These are phyloP conservation scores for Mortierella sp. DNA, from an alignment of 371 early-diverging fungal genomes.

Conservation along the genomic window DNA sequence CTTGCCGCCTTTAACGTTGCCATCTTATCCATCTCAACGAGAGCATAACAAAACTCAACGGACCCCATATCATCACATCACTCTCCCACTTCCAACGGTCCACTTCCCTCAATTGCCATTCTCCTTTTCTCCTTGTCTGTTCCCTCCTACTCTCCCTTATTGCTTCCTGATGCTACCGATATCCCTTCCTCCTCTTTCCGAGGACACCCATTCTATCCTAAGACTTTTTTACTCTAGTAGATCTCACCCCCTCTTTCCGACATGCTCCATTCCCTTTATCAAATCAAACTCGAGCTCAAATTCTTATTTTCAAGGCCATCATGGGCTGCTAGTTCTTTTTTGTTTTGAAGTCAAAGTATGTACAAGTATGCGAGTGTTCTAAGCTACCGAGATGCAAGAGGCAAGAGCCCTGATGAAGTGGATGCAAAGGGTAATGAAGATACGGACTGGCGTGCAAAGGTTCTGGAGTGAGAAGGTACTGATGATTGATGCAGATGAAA, in stretches of 20 bases:
- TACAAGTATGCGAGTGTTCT: background rate
- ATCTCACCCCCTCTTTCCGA: background rate
- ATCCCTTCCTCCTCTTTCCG: background rate
- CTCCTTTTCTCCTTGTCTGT: background rate
- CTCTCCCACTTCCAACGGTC: background rate
- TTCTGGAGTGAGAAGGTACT: background rate
- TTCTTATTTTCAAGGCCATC: too few relatives aligned
- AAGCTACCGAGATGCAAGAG: background rate
- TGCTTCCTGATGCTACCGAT: background rate
- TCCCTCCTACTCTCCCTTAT: background rate
- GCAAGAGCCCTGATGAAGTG: too few relatives aligned
- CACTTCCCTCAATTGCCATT: background rate
- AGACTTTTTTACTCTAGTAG: background rate
- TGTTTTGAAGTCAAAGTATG: background rate
- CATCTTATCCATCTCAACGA: conserved; percentile 8
- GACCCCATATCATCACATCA: background rate
- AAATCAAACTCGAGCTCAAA: background rate
- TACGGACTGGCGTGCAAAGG: background rate
- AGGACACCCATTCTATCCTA: background rate
- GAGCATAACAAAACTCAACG: background rate
- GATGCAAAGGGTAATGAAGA: background rate
- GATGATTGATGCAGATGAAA: background rate
- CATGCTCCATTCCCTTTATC: background rate
- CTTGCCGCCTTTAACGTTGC: background rate
- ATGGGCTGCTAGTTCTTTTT: too few relatives aligned